These are phyloP conservation scores for Fusarium sp. DNA, from an alignment of 2,329 filamentous ascomycete genomes.

Conservation along the genomic window DNA sequence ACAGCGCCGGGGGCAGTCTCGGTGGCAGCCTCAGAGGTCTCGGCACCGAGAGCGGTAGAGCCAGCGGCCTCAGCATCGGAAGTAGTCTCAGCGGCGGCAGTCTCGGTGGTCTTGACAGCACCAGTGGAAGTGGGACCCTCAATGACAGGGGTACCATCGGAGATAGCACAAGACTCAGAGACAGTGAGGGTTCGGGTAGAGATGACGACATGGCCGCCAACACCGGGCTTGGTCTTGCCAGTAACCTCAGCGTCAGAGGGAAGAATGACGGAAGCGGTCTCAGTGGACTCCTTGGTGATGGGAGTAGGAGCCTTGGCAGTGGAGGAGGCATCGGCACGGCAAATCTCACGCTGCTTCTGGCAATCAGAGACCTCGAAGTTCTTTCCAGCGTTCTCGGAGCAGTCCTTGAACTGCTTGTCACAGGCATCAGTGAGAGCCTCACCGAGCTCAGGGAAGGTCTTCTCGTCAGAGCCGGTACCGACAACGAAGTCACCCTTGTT, in stretches of 20 bases:
- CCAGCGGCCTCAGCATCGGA: conserved; percentile 13
- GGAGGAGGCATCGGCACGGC: conserved; percentile 37
- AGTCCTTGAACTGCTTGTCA: conserved; percentile 40
- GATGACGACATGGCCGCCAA: conserved; percentile 39
- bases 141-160: conserved; percentile 35
- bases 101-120: conserved; percentile 13
- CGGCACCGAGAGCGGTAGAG: conserved; percentile 16
- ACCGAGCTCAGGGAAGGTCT: conserved; percentile 33
- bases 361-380: conserved; percentile 40
- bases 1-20: conserved; percentile 3
- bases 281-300: conserved; percentile 34
- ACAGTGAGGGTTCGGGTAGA: conserved; percentile 41
- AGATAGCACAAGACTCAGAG: conserved; percentile 38
- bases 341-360: conserved; percentile 38
- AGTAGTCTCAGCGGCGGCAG: conserved; percentile 16
- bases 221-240: conserved; percentile 23
- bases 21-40: conserved; percentile 22
- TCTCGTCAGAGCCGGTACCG: conserved; percentile 29
- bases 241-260: conserved; percentile 37
- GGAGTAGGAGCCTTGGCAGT: conserved; percentile 31
- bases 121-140: conserved; percentile 31
- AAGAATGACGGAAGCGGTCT: conserved; percentile 41
- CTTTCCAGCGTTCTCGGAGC: conserved; percentile 36
- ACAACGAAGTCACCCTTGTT: conserved; percentile 36
- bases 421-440: conserved; percentile 38